phyloP scores from a whole-genome alignment of 495 filamentous ascomycete genomes.

The Lasiosphaeris hirsuta region DNA sequence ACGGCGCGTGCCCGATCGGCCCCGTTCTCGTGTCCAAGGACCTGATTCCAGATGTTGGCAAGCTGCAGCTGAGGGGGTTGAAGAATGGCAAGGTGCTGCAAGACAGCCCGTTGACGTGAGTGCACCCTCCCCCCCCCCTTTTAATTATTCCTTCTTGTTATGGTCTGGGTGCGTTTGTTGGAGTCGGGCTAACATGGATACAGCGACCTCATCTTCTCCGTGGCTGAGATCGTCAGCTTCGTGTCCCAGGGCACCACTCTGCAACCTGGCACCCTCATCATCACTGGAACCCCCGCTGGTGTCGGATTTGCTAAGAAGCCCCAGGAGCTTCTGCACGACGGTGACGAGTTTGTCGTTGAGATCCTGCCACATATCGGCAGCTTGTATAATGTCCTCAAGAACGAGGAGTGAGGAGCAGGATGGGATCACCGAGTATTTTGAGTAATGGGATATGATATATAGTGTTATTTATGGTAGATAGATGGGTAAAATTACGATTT shows the following conservation, averaged over 20 bases:
- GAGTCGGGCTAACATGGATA: neutral
- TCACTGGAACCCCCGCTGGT: slow-evolving; percentile 49
- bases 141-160: neutral
- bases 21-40: slow-evolving; percentile 53
- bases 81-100: slow-evolving; percentile 50
- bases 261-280: slow-evolving; percentile 42
- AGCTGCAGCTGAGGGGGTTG: slow-evolving; percentile 37
- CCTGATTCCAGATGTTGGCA: slow-evolving; percentile 43
- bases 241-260: slow-evolving; percentile 49
- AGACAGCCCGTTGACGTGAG: slow-evolving; percentile 49
- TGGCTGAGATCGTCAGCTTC: slow-evolving; percentile 45
- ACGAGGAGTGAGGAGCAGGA: slow-evolving; percentile 33
- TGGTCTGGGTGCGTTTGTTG: too few relatives aligned
- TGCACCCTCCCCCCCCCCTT: neutral
- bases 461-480: too few relatives aligned
- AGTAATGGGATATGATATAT: neutral
- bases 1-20: slow-evolving; percentile 47
- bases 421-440: neutral
- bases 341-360: slow-evolving; percentile 48
- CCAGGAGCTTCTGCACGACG: slow-evolving; percentile 42
- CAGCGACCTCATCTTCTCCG: slow-evolving; percentile 47
- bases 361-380: slow-evolving; percentile 46
- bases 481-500: too few relatives aligned
- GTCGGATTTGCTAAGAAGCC: slow-evolving; percentile 41
- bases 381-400: slow-evolving; percentile 41